Base-by-base conservation (phyloP, 768 basidiomycete genomes). In the Termitomyces sp. region DNA sequence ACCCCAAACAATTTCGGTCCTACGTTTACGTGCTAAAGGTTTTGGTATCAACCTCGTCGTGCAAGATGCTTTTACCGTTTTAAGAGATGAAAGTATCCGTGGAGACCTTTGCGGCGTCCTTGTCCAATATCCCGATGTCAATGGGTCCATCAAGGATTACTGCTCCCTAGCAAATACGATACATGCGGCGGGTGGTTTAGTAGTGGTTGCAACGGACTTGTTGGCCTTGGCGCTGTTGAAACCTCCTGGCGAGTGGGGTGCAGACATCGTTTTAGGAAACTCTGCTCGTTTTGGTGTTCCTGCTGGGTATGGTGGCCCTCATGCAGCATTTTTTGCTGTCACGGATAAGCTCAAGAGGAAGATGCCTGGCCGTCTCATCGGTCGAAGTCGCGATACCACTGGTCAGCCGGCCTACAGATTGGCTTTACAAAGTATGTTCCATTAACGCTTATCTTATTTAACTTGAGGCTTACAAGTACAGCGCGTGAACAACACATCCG, bases 201-300 rank as follows among this genome's bases (percentile, higher is more conserved):
- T 97, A 51, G 80, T 89, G 6, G 91, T 88, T 62, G 93, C 93
- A 16, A 93, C 92, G 11, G 96, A 99, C 72, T 81, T 99, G 52
- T 80, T 99, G 40, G 93, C 96, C 1, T 76, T 98, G 68, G 93
- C 94, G 2, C 79, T 94, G 78, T 78, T 99, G 57, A 93, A 91
- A 64, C 92, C 96, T 28, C 96, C 96, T 14, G 96, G 97, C 55
- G 97, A 98, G 77, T 98, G 96, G 94, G 96, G 96, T 50, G 95
- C 94, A 30, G 96, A 99, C 69, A 84, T 98, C 61, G 95, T 92
- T 8, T 76, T 96, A 44, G 97, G 97, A 39, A 98, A 96, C 69
- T 93, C 94, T 16, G 96, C 90, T 30, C 85, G 97, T 17, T 99
- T 99, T 65, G 97, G 97, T 66, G 96, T 99, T 16, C 95, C 96